These are phyloP conservation scores for Arabidopsis suecica DNA, from an alignment of 345 rosid genomes.

Conservation along the genomic window DNA sequence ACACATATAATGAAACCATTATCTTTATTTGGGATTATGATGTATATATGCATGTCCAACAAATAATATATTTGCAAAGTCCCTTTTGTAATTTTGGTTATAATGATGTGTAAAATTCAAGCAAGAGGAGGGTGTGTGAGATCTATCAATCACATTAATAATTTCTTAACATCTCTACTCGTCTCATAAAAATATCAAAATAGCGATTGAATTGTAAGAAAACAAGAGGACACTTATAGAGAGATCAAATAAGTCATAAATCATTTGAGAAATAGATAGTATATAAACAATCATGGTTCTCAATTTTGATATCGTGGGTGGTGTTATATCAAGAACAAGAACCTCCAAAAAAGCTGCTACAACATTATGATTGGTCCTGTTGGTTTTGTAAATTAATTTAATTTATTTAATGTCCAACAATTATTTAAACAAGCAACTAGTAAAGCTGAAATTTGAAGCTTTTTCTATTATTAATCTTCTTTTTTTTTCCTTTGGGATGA, in stretches of 20 bases:
- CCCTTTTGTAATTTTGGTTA: conserved; percentile 2
- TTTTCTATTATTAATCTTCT: conserved; percentile 21
- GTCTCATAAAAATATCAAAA: too few relatives aligned
- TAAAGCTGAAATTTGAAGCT: conserved; percentile 46
- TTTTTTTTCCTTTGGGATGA: conserved; percentile 33
- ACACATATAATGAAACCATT: conserved; percentile 24
- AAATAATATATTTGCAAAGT: background rate
- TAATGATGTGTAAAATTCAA: conserved; percentile 16
- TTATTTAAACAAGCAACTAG: conserved; percentile 39
- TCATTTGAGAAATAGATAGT: conserved; percentile 22
- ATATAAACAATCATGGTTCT: conserved; percentile 50
- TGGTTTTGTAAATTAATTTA: conserved; percentile 44
- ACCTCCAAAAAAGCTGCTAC: conserved; percentile 63
- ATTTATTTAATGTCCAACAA: conserved; percentile 23
- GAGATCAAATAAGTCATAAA: conserved; percentile 22
- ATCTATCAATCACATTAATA: background rate
- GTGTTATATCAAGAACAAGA: conserved; percentile 55
- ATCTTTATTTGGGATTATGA: conserved; percentile 12
- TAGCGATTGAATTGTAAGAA: background rate
- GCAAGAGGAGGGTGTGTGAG: background rate
- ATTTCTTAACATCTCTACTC: background rate
- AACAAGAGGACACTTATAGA: conserved; percentile 12
- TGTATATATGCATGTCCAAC: conserved; percentile 24
- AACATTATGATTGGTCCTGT: conserved; percentile 62
- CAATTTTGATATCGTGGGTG: conserved; percentile 51